Evolutionary conservation across 1,284 basidiomycete species (phyloP), one percentile per base, ranked within the genome.

Genomic region (Cutaneotrichosporon dermatis): DNA sequence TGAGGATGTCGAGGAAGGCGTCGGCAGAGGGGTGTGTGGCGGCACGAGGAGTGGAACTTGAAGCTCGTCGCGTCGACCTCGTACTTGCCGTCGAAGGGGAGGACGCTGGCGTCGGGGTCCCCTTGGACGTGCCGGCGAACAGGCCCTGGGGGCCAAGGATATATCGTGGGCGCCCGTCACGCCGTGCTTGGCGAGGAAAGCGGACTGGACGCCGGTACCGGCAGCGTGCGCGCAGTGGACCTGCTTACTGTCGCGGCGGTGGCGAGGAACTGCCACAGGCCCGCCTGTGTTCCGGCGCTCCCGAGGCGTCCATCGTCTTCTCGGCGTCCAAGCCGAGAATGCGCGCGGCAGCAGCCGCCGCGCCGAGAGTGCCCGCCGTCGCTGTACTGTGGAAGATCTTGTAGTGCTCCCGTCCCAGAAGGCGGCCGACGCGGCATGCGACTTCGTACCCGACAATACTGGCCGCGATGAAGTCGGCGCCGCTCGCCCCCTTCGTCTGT

Each of bases 31-130:
- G 55, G 55, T 56, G 55, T 56, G 55, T 56, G 55, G n/a, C 55
- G 48, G 41, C 55, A 56, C 46, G 55, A 56, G 34, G 55, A 25
- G 55, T 56, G 55, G 55, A 51, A 56, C 55, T 56, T 56, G 55
- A 50, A 56, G 48, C 46, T 50, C 40, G 48, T 50, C 15, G 40
- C 55, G 48, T 56, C 55, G 46, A 56, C 49, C 48, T 56, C 48
- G 40, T 48, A 56, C 39, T 37, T n/a, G 12, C 48, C 48, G n/a
- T 50, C 48, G 4, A 50, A 41, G n/a, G 48, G 46, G 40, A 56
- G 55, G 13, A 56, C 48, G n/a, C 11, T 6, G 11, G 39, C 39
- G 48, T 56, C 55, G 6, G 55, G 48, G 37, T 12, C 6, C 55
- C 55, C 48, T 43, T 50, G 40, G 41, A 43, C 46, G 40, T 56